phyloP scores from a whole-genome alignment of 768 basidiomycete genomes.

The Suillus paluster region DNA sequence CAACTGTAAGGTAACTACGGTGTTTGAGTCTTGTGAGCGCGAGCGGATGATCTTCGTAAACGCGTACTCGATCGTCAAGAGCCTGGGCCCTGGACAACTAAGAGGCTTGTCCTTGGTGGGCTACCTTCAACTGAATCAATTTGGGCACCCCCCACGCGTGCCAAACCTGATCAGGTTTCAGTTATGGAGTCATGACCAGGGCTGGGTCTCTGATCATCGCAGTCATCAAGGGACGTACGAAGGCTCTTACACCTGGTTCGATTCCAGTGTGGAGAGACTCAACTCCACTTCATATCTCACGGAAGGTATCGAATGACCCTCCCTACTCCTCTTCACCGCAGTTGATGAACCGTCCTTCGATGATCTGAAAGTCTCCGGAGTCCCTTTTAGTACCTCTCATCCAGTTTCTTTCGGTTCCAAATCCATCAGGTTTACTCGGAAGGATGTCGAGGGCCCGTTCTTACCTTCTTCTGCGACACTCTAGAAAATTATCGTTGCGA shows the following conservation, averaged over 20 bases:
- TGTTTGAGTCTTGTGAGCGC: too few species aligned
- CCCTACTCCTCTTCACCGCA: neutral
- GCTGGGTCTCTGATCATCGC: neutral
- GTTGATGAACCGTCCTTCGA: neutral
- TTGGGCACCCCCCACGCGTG: neutral
- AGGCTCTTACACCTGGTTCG: constrained; percentile 7
- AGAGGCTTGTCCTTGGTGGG: neutral
- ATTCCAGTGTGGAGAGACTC: constrained; percentile 3
- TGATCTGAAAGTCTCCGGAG: too few species aligned
- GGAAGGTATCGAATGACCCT: neutral
- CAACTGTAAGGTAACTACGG: too few species aligned
- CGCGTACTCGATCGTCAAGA: too few species aligned
- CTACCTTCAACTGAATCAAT: neutral
- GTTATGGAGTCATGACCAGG: constrained; percentile 11
- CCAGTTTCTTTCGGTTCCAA: neutral
- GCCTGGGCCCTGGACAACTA: too few species aligned
- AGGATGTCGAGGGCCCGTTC: neutral
- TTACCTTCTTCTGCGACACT: neutral
- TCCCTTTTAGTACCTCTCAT: neutral
- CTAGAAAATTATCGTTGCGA: constrained; percentile 5
- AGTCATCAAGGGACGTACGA: constrained; percentile 2
- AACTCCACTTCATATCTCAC: neutral
- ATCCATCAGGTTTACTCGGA: neutral
- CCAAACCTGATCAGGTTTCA: constrained; percentile 7
- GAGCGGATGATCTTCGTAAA: too few species aligned